These are phyloP conservation scores for Tilletia walkeri DNA, from an alignment of 1,284 basidiomycete species.

Conservation along the genomic window DNA sequence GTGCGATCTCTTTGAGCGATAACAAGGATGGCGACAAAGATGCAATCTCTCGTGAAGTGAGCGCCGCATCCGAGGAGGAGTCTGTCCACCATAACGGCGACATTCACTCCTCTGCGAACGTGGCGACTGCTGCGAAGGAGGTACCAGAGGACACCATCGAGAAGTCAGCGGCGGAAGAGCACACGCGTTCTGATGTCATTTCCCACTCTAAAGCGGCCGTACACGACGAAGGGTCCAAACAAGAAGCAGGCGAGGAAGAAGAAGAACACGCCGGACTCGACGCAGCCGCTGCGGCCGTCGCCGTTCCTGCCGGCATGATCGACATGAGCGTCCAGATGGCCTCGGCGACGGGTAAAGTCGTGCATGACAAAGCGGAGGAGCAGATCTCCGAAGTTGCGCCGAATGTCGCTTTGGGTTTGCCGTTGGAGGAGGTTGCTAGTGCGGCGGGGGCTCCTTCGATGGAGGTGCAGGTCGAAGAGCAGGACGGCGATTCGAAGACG, in stretches of 20 bases:
- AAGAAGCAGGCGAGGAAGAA: background rate
- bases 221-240: no score
- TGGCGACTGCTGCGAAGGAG: background rate
- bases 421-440: background rate
- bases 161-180: no score
- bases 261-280: background rate
- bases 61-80: background rate
- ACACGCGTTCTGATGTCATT: no score
- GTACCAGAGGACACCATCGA: background rate
- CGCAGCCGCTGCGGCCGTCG: background rate
- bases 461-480: background rate
- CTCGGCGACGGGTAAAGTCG: background rate
- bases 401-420: background rate
- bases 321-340: background rate
- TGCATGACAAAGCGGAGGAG: background rate
- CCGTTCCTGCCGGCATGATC: background rate
- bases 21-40: background rate
- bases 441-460: constrained; percentile 1
- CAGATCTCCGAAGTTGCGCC: background rate
- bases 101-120: background rate
- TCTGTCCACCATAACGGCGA: no score
- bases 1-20: background rate
- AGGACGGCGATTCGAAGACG: background rate
- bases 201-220: no score
- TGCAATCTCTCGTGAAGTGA: background rate